Conservation (phyloP, 495 filamentous ascomycete species). For the Paragyromitra xinjiangensis region DNA sequence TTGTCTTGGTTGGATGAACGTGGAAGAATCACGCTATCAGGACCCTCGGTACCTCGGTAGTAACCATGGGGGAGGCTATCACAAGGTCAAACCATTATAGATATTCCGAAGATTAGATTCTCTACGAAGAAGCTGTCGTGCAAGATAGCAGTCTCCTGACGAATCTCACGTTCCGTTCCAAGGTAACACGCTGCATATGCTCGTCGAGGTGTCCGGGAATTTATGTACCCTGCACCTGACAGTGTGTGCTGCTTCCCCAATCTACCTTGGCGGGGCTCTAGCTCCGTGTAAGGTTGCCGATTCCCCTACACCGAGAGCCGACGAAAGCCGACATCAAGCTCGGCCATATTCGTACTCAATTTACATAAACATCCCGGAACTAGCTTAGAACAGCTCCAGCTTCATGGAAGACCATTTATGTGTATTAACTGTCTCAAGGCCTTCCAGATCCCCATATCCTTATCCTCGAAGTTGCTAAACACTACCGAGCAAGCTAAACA, state of each 20-base stretch:
- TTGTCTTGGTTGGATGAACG: not conserved
- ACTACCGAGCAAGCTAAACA: not conserved
- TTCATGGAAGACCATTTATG: not conserved
- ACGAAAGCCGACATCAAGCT: not conserved
- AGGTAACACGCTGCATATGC: not conserved
- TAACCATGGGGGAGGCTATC: not conserved
- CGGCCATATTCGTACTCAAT: not conserved
- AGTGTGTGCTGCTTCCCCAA: not conserved
- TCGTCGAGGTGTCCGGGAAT: not conserved
- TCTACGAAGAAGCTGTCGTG: not conserved
- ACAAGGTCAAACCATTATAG: conserved; percentile 8
- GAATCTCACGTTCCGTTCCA: not conserved
- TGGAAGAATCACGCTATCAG: not conserved
- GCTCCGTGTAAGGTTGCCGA: too few relatives aligned
- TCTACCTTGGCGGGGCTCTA: too few relatives aligned
- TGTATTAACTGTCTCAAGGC: not conserved
- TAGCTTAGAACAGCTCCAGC: not conserved
- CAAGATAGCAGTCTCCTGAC: not conserved
- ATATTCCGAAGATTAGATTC: not conserved
- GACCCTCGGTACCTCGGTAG: conserved; percentile 44
- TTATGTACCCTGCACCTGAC: not conserved
- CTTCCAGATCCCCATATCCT: not conserved
- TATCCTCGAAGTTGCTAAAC: not conserved
- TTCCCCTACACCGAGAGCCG: not conserved
- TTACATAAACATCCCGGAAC: not conserved